phyloP scores from a whole-genome alignment of 805 yeast species.

The Candida boidinii region DNA sequence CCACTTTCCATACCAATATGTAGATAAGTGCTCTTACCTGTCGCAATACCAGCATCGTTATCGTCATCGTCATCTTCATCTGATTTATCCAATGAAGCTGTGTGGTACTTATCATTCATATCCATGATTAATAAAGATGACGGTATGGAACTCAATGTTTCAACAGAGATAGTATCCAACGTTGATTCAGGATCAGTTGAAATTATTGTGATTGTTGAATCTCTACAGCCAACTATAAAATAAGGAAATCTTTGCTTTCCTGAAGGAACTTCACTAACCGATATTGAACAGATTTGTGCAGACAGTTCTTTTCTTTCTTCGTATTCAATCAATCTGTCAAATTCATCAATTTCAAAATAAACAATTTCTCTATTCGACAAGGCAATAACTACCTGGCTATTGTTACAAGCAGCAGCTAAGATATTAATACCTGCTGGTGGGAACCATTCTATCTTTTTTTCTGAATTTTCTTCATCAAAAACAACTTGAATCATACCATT shows the following conservation, averaged over 20 bases:
- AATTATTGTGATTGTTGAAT: conserved; percentile 59
- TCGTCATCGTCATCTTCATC: conserved; percentile 9
- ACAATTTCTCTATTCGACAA: conserved; percentile 67
- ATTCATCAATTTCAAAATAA: conserved; percentile 71
- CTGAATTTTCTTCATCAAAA: conserved; percentile 19
- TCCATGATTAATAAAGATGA: conserved; percentile 25
- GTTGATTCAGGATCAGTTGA: conserved; percentile 54
- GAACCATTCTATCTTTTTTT: conserved; percentile 51
- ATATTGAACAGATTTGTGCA: conserved; percentile 39
- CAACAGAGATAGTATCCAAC: conserved; percentile 53
- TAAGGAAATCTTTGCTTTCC: conserved; percentile 43
- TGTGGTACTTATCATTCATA: conserved; percentile 20
- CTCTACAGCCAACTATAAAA: conserved; percentile 65
- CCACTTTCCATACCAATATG: conserved; percentile 87
- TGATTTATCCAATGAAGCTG: conserved; percentile 2
- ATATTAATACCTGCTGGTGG: conserved; percentile 75
- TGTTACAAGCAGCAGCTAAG: conserved; percentile 50
- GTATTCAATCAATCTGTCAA: conserved; percentile 63
- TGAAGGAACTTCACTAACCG: conserved; percentile 39
- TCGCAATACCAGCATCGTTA: conserved; percentile 5
- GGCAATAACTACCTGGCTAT: conserved; percentile 60
- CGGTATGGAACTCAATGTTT: conserved; percentile 52
- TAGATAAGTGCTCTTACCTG: conserved; percentile 28
- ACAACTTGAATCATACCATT: conserved; percentile 59
- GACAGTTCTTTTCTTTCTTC: conserved; percentile 50